phyloP scores from a whole-genome alignment of 441 rosid species.

The Pelargonium australe region DNA sequence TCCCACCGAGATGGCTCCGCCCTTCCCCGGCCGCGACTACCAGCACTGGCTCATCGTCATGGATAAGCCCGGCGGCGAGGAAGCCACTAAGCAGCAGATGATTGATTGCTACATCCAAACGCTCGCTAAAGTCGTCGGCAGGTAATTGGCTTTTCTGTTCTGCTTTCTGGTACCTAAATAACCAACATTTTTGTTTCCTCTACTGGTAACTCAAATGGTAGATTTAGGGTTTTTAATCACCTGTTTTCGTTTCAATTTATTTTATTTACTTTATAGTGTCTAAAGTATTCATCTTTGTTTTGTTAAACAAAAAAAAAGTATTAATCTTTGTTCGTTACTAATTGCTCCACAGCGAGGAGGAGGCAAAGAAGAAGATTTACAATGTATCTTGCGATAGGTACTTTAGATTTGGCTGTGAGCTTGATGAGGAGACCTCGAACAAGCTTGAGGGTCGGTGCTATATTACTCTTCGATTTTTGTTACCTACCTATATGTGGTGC shows the following conservation, averaged over 20 bases:
- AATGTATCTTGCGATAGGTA: constrained; percentile 93
- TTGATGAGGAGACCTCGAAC: constrained; percentile 91
- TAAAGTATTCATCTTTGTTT: no score
- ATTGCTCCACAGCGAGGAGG: constrained; percentile 54
- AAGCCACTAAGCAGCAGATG: constrained; percentile 84
- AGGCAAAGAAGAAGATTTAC: constrained; percentile 78
- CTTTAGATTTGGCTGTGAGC: constrained; percentile 87
- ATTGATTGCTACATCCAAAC: constrained; percentile 81
- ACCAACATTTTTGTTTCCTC: background rate
- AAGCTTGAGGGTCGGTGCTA: constrained; percentile 65
- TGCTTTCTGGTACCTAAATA: no score
- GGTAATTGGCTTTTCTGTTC: constrained; percentile 35
- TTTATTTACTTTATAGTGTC: background rate
- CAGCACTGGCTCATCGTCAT: constrained; percentile 95
- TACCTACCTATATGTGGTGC: background rate
- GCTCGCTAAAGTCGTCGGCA: constrained; percentile 67
- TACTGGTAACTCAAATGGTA: background rate
- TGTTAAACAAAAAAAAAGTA: no score
- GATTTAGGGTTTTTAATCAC: background rate
- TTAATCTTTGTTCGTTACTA: background rate
- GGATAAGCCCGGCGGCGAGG: constrained; percentile 92
- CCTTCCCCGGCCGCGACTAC: constrained; percentile 90
- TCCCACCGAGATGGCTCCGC: constrained; percentile 93
- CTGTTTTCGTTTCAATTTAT: background rate
- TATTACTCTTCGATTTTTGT: background rate